These are phyloP conservation scores for Neurospora cerealis DNA, from an alignment of 495 filamentous ascomycete genomes.

Conservation along the genomic window DNA sequence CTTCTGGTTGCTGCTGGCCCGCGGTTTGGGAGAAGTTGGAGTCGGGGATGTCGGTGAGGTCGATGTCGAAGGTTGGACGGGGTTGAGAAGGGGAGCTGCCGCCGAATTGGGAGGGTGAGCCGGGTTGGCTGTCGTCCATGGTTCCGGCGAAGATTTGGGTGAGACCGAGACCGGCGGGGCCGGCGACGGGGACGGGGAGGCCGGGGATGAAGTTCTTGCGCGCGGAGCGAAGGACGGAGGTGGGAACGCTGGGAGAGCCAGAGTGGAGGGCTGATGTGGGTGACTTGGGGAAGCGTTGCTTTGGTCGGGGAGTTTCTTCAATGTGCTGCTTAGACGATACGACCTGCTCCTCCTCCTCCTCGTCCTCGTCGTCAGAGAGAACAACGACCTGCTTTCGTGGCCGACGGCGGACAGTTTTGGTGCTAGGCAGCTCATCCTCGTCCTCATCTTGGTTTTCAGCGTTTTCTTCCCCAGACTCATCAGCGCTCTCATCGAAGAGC, in stretches of 20 bases:
- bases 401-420: constrained; percentile 25
- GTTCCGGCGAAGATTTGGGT: constrained; percentile 93
- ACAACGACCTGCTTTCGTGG: constrained; percentile 36
- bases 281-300: constrained; percentile 24
- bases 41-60: constrained; percentile 27
- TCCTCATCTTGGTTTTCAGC: constrained; percentile 29
- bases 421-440: constrained; percentile 26
- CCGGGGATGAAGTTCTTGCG: constrained; percentile 52
- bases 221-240: constrained; percentile 45
- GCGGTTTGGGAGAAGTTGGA: constrained; percentile 40
- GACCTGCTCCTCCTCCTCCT: constrained; percentile 45
- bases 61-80: constrained; percentile 25
- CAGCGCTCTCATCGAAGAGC: constrained; percentile 26
- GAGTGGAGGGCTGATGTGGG: constrained; percentile 21
- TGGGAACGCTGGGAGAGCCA: constrained; percentile 36
- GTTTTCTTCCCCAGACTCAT: constrained; percentile 32
- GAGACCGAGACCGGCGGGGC: constrained; percentile 57
- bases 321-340: constrained; percentile 33
- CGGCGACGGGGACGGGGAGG: constrained; percentile 38
- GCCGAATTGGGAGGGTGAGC: constrained; percentile 8
- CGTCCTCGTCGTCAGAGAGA: constrained; percentile 48
- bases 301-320: constrained; percentile 34
- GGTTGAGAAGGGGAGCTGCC: constrained; percentile 24
- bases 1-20: constrained; percentile 15
- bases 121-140: constrained; percentile 55